A percentile compares a stretch with the other conserved stretches of the same genome.
Evolutionary conservation across 192 early-diverging fungal genomes (phyloP).

Genomic region (Phlyctochytrium arcticum): DNA sequence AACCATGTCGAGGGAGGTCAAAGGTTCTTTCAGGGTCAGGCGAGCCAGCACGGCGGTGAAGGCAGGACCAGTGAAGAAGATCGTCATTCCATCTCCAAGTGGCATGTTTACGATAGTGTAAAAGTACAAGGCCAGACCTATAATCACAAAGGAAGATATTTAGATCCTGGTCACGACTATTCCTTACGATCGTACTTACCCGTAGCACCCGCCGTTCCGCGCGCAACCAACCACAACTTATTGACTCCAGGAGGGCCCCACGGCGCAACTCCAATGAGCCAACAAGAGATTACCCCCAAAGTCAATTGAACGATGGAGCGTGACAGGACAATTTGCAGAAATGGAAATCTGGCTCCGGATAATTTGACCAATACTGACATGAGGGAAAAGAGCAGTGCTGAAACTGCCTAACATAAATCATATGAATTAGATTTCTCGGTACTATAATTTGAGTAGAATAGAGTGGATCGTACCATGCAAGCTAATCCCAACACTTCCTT

Average conservation of each 20-base stretch:
- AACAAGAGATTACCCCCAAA: slow-evolving; percentile 55
- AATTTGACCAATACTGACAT: slow-evolving; percentile 74
- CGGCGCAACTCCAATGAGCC: slow-evolving; percentile 45
- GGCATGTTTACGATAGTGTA: slow-evolving; percentile 64
- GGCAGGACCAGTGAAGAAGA: slow-evolving; percentile 71
- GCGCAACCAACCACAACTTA: slow-evolving; percentile 54
- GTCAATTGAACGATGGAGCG: slow-evolving; percentile 64
- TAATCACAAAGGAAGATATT: too few species aligned
- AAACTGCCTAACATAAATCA: slow-evolving; percentile 41
- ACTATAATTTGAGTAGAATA: too few species aligned
- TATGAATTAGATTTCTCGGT: background rate
- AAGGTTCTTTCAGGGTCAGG: slow-evolving; percentile 59
- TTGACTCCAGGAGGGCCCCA: slow-evolving; percentile 46
- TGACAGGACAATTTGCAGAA: slow-evolving; percentile 68
- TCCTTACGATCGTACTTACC: too few species aligned
- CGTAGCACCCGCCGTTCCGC: slow-evolving; percentile 60
- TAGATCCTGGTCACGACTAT: too few species aligned
- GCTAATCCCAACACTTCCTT: background rate
- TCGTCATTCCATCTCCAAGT: slow-evolving; percentile 67
- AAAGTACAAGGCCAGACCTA: slow-evolving; percentile 68
- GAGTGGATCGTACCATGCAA: background rate
- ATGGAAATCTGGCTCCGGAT: slow-evolving; percentile 51
- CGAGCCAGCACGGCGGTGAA: slow-evolving; percentile 69
- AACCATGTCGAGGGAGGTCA: slow-evolving; percentile 51
- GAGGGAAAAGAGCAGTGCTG: slow-evolving; percentile 65